These are phyloP conservation scores for Cladobotryum protrusum DNA, from an alignment of 2,329 filamentous ascomycete genomes.

Conservation along the genomic window DNA sequence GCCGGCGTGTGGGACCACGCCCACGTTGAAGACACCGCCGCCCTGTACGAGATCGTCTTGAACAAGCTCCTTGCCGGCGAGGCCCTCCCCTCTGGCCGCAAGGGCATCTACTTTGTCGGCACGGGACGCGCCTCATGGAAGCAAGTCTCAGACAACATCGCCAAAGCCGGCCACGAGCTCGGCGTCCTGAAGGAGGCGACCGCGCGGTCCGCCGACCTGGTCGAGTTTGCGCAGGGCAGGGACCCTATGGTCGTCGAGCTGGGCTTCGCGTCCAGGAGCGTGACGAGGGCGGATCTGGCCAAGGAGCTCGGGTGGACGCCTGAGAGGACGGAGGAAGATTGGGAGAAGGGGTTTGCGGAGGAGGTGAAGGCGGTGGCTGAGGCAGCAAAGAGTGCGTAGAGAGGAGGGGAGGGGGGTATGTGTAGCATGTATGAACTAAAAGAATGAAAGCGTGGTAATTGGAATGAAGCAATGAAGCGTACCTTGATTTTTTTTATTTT, in stretches of 20 bases:
- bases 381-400: background rate
- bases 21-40: slow-evolving; percentile 38
- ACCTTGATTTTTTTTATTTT: no score
- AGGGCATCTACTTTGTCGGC: slow-evolving; percentile 37
- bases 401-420: no score
- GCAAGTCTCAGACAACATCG: slow-evolving; percentile 31
- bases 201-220: slow-evolving; percentile 21
- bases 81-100: slow-evolving; percentile 28
- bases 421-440: no score
- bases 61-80: slow-evolving; percentile 25
- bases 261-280: slow-evolving; percentile 23
- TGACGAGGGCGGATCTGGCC: slow-evolving; percentile 20
- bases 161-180: slow-evolving; percentile 23
- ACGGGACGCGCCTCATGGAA: slow-evolving; percentile 35
- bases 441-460: no score
- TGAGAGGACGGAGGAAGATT: slow-evolving; percentile 22
- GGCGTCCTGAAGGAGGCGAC: slow-evolving; percentile 24
- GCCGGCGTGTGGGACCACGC: slow-evolving; percentile 35
- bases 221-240: slow-evolving; percentile 20
- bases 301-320: slow-evolving; percentile 28
- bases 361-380: slow-evolving; percentile 11
- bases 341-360: slow-evolving; percentile 17
- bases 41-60: slow-evolving; percentile 35
- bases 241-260: slow-evolving; percentile 24
- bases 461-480: no score